Conservation (phyloP, 371 early-diverging fungal species). For the Mortierella sp. region DNA sequence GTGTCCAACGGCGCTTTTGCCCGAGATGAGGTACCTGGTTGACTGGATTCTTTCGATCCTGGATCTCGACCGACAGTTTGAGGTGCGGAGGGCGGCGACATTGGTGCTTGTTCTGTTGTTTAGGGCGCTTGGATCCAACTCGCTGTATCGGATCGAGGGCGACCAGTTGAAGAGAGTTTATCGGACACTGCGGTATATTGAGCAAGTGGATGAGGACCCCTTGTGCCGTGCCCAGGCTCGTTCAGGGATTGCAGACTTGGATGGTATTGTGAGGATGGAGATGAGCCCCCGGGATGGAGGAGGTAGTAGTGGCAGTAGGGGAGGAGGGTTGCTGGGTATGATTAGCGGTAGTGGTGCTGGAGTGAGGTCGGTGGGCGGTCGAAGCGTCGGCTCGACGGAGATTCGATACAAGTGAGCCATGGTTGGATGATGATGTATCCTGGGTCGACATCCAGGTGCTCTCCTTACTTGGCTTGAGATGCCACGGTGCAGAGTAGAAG, state of each 20-base stretch:
- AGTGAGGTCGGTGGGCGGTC: slow-evolving; percentile 11
- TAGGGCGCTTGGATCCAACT: slow-evolving; percentile 72
- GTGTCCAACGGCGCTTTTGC: slow-evolving; percentile 76
- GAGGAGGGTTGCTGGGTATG: neutral
- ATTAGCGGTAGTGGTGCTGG: neutral
- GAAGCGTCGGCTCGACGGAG: slow-evolving; percentile 4
- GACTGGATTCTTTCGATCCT: slow-evolving; percentile 79
- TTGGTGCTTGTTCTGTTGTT: slow-evolving; percentile 78
- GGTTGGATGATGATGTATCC: neutral
- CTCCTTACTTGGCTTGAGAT: neutral
- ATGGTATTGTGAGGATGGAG: slow-evolving; percentile 68
- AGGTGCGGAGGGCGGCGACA: slow-evolving; percentile 78
- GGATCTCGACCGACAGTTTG: slow-evolving; percentile 70
- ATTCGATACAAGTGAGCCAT: slow-evolving; percentile 33
- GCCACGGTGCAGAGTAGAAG: neutral
- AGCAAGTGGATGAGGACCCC: slow-evolving; percentile 77
- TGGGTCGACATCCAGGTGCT: neutral
- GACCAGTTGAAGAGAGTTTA: slow-evolving; percentile 70
- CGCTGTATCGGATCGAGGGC: slow-evolving; percentile 69
- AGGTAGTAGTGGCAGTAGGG: neutral
- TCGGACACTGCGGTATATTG: slow-evolving; percentile 71
- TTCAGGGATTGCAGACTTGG: slow-evolving; percentile 74
- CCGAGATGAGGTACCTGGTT: slow-evolving; percentile 73
- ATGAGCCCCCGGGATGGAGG: slow-evolving; percentile 16
- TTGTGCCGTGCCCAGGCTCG: slow-evolving; percentile 76